Base-by-base conservation (phyloP, 2,329 filamentous ascomycete genomes). In the Purpureocillium takamizusanense region DNA sequence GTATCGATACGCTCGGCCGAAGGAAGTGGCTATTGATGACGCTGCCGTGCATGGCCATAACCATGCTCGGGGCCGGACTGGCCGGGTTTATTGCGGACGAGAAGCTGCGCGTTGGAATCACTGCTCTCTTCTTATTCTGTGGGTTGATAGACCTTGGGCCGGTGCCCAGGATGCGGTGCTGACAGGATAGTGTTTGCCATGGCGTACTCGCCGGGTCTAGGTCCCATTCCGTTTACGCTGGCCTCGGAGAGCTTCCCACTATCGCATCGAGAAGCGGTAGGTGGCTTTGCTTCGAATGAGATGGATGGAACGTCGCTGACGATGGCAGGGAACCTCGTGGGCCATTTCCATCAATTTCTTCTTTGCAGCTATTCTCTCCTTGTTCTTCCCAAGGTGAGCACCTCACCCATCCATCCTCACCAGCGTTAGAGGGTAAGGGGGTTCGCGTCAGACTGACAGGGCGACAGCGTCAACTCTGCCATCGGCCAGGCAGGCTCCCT, bases 171-270 rank as follows among this genome's bases (percentile, higher is more conserved):
- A 8, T n/a, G 30, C 2, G 33, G 13, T 25, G 14, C 9, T n/a
- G 10, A 25, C 14, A 13, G 9, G 3, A 3, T 6, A 57, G 54
- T 67, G 4, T 67, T 68, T 37, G 55, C 63, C 2, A 59, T 62
- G 0, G 57, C 55, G 1, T 69, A 69, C 44, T 64, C 63, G 1
- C 66, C 66, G 7, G 52, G 51, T 9, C 33, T 59, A 42, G 68
- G 67, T 0, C 69, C 69, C 0, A 70, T 71, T 10, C 65, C 68
- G 0, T 72, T 70, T 35, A 72, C 66, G 2, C 55, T 72, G 14
- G 69, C 68, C 11, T 67, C 67, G 4, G 70, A 72, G 46, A 66
- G 65, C 35, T 73, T 72, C 41, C 68, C 69, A 0, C 49, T 71
- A 1, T 66, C 65, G 4, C 65, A 72, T 42, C 59, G 69, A 42